Base-by-base conservation (phyloP, 495 filamentous ascomycete species). In the Penicillium bovifimosum region DNA sequence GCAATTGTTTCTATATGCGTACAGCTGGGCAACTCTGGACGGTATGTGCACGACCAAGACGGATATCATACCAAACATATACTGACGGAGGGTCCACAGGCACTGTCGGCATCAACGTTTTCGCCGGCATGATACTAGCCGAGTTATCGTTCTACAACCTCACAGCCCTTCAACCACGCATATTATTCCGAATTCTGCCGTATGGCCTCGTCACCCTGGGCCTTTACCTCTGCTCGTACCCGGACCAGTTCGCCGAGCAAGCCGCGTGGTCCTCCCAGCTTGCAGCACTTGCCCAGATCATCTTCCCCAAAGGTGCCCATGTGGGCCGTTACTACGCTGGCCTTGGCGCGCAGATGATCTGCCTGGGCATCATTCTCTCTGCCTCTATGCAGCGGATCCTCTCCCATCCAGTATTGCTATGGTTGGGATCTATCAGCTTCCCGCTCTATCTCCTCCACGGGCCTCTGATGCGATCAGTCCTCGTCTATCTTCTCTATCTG, bases 401-500 rank as follows among this genome's bases (percentile, higher is more conserved):
- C 6, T 53, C 60, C 5, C 29, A 40, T 6, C 57, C 51, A 0
- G 20, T 53, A 11, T 36, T 63, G 29, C 42, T 53, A 9, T 63
- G 54, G 40, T 14, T 63, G 5, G 60, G 60, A 6, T 50, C 47
- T 0, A 55, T 63, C 13, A 57, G 52, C 13, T 63, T 63, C 39
- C 58, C 60, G 1, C 38, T 63, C 4, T 63, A 63, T 34, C 44
- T 63, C 1, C 8, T 63, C 11, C 60, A 61, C 41, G 51, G 53
- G 11, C 54, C 58, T 3, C 31, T 61, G 1, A 63, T 63, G 26
- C 54, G 60, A 17, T 57, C 60, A 0, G 52, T 61, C 4, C 28
- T 63, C 7, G 52, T 54, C 7, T 54, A 54, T 14, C 45, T 54
- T n/a, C 17, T 54, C n/a, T 54, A 54, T 32, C 17, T 49, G 9